Base-by-base conservation (phyloP, 108 stramenopile genomes). In the Cylindrotheca fusiformis region DNA sequence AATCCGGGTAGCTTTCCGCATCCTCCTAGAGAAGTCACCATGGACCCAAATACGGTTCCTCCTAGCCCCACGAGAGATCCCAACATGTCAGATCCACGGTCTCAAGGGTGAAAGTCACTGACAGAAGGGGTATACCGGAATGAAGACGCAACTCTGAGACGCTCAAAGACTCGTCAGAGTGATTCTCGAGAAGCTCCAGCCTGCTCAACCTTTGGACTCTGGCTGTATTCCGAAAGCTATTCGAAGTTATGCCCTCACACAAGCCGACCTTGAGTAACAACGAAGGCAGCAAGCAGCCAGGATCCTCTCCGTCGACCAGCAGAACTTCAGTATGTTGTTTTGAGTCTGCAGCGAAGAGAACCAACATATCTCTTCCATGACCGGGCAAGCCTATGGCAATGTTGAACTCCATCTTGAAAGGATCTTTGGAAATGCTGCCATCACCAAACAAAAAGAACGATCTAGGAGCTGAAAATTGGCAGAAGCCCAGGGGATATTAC, bases 21-120 rank as follows among this genome's bases (percentile, higher is more conserved):
- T 18, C 63, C 63, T 23, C 71, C 71, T 18, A 48, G 31, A 27
- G 71, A 72, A 45, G 53, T 72, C n/a, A 65, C 48, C 46, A 52
- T 72, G 28, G 63, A 72, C 51, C 45, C 45, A 23, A 29, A 63
- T 51, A 57, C 63, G 1, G 71, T 64, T 1, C 71, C 71, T 32
- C 71, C 71, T 14, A 72, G 71, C 53, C 71, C 71, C 8, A 72
- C 65, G 59, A 51, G 51, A 24, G 71, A 72, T 41, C 71, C 71
- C 4, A 41, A 29, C 47, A 48, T 52, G 10, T 32, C 51, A 19
- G 36, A 6, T 41, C 36, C 36, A 10, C 6, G 36, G 14, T 14
- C 36, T 10, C 14, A 6, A 10, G 36, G 14, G n/a, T 10, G 36
- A 14, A 41, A 41, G 14, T 14, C 36, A 14, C 36, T 41, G 10